Base-by-base conservation (phyloP, 257 asterid genomes). In the Przewalskia tangutica region DNA sequence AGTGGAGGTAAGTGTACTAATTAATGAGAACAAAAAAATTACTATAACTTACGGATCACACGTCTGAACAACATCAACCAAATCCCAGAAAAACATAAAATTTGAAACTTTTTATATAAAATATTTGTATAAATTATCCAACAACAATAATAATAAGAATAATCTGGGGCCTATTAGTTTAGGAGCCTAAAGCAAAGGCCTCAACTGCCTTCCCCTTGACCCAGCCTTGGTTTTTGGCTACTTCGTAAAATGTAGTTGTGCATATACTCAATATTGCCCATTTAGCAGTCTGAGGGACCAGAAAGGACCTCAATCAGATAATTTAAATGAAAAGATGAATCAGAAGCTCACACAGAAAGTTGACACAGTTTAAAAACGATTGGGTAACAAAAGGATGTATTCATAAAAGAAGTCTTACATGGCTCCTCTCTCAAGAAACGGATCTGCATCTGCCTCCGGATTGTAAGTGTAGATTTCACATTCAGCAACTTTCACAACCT, bases 381-480 rank as follows among this genome's bases (percentile, higher is more conserved):
- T 50, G 83, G 6, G 27, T 32, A 10, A 54, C 80, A 75, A 81
- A n/a, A 56, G 58, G 79, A 68, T 48, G 13, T n/a, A 46, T 62
- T 32, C 70, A 6, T 54, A 44, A 40, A 70, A 77, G 66, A 58
- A 84, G 65, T 62, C 87, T 90, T 84, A 96, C 99, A 96, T 94
- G 89, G 97, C 90, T 89, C 98, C 98, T 85, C 85, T 89, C 86
- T 96, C 98, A 7, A 88, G 90, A 64, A 90, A 91, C 1, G 99
- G 99, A 80, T 96, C 97, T 44, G 93, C 97, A 77, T 94, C 98
- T 50, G 97, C 92, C 83, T 90, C 93, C 0, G 98, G 98, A 85
- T 85, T 93, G 93, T 91, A 96, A 83, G 97, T 89, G 88, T 93
- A 96, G 84, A 96, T 89, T 78, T 96, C 97, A 87, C 99, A 92